phyloP scores from a whole-genome alignment of 805 yeast species.

The Priceomyces fermenticarens region DNA sequence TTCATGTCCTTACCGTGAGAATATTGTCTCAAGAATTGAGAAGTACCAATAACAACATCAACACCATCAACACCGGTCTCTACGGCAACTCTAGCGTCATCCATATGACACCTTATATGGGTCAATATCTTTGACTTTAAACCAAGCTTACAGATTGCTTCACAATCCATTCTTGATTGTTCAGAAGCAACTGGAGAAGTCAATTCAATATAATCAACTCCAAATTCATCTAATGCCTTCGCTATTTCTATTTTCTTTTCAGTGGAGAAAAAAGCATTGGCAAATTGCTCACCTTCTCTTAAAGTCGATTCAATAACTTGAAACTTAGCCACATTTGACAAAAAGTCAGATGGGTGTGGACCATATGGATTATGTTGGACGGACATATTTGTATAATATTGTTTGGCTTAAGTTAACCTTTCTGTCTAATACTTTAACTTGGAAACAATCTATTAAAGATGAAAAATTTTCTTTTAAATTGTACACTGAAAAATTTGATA shows the following conservation, averaged over 20 bases:
- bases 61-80: conserved; percentile 65
- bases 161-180: conserved; percentile 56
- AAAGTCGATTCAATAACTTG: conserved; percentile 56
- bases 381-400: conserved; percentile 5
- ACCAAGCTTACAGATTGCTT: conserved; percentile 57
- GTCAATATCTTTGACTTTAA: conserved; percentile 57
- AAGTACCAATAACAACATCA: conserved; percentile 59
- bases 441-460: neutral
- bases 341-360: conserved; percentile 55
- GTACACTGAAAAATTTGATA: conserved; percentile 2
- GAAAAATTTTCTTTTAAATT: conserved; percentile 1
- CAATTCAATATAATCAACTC: conserved; percentile 59
- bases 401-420: neutral
- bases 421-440: neutral
- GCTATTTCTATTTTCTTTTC: conserved; percentile 58
- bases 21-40: conserved; percentile 54
- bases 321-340: conserved; percentile 53
- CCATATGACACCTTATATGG: conserved; percentile 62
- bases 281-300: conserved; percentile 65
- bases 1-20: conserved; percentile 63
- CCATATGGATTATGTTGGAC: conserved; percentile 48
- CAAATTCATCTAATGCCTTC: conserved; percentile 58
- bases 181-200: conserved; percentile 61
- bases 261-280: conserved; percentile 57
- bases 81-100: conserved; percentile 58